A percentile compares a stretch with the other conserved stretches of the same genome.
Evolutionary conservation across 108 stramenopile genomes (phyloP).

Genomic region (Fragilariopsis cylindrus): DNA sequence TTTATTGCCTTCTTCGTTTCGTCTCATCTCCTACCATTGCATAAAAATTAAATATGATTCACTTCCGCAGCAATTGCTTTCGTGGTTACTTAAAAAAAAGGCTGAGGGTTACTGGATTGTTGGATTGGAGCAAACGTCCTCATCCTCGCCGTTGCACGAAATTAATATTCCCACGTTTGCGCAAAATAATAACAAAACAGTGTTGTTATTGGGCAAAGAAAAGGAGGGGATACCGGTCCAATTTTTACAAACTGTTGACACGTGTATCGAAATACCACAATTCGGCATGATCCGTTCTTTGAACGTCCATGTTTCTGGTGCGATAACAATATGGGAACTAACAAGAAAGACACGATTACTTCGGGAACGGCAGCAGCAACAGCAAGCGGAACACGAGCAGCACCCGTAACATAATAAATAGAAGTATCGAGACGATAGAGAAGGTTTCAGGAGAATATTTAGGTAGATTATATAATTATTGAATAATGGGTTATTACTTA

Average conservation of each 20-base stretch:
- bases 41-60: too few species aligned
- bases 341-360: slow-evolving; percentile 64
- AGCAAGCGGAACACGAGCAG: not conserved
- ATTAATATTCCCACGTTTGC: slow-evolving; percentile 49
- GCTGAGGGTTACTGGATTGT: slow-evolving; percentile 73
- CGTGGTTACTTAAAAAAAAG: slow-evolving; percentile 63
- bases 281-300: slow-evolving; percentile 90
- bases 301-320: slow-evolving; percentile 93
- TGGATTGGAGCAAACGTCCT: slow-evolving; percentile 88
- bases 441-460: too few species aligned
- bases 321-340: slow-evolving; percentile 93
- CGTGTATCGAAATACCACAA: slow-evolving; percentile 95
- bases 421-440: too few species aligned
- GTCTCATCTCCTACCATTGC: too few species aligned
- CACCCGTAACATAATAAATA: too few species aligned
- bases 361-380: not conserved
- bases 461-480: too few species aligned
- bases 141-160: slow-evolving; percentile 56
- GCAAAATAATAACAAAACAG: slow-evolving; percentile 38
- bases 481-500: too few species aligned
- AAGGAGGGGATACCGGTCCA: slow-evolving; percentile 92
- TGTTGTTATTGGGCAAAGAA: slow-evolving; percentile 91
- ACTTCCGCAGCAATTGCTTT: slow-evolving; percentile 42
- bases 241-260: slow-evolving; percentile 83
- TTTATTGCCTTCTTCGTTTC: not conserved